These are phyloP conservation scores for Endothia cerciana DNA, from an alignment of 2,329 filamentous ascomycete genomes.

Conservation along the genomic window DNA sequence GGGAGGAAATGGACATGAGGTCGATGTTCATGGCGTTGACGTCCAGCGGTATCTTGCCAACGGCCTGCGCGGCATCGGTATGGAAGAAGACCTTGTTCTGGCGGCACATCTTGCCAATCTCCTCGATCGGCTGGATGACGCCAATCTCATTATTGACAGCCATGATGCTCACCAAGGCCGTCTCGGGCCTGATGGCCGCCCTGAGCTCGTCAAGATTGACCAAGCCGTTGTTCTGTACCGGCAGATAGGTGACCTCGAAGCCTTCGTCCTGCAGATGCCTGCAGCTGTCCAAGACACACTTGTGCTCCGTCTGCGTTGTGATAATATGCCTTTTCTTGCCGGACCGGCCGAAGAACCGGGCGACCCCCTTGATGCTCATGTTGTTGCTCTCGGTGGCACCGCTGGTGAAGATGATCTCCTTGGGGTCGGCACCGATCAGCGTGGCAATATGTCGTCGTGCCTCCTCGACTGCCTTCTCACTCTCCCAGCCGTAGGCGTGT, in stretches of 20 bases:
- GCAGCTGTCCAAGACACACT: slow-evolving; percentile 97
- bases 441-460: slow-evolving; percentile 82
- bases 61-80: slow-evolving; percentile 92
- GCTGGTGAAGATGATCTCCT: slow-evolving; percentile 98
- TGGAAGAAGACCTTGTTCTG: slow-evolving; percentile 97
- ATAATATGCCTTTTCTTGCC: slow-evolving; percentile 99
- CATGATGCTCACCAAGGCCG: slow-evolving; percentile 94
- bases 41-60: slow-evolving; percentile 96
- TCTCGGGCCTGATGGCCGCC: slow-evolving; percentile 88
- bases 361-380: slow-evolving; percentile 99
- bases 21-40: slow-evolving; percentile 99
- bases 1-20: slow-evolving; percentile 96
- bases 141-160: slow-evolving; percentile 99
- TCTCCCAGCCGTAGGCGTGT: slow-evolving; percentile 98
- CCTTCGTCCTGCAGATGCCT: slow-evolving; percentile 96
- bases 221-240: slow-evolving; percentile 85
- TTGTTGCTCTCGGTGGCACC: slow-evolving; percentile 99
- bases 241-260: slow-evolving; percentile 95
- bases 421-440: slow-evolving; percentile 90
- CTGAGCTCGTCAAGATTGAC: slow-evolving; percentile 83
- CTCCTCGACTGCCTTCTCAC: slow-evolving; percentile 88
- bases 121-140: slow-evolving; percentile 93
- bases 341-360: slow-evolving; percentile 87
- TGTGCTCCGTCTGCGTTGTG: slow-evolving; percentile 97
- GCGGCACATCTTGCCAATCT: slow-evolving; percentile 92